Base-by-base conservation (phyloP, 805 yeast species). In the Blastobotrys americana region DNA sequence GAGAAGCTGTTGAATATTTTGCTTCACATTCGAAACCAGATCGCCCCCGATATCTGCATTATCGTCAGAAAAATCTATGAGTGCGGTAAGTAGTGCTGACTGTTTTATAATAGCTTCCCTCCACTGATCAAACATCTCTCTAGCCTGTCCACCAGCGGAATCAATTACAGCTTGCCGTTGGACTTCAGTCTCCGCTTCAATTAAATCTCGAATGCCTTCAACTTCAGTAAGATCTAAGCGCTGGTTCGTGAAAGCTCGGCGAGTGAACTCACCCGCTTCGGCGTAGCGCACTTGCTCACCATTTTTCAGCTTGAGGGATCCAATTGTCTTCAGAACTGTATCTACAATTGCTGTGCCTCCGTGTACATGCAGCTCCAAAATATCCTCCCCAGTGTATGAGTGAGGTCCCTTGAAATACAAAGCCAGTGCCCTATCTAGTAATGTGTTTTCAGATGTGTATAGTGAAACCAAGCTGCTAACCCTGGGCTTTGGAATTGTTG, bases 1-100 rank as follows among this genome's bases (percentile, higher is more conserved):
- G 15, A 70, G 61, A 9, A 89, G 55, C 0, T 16, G 15, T 1
- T 48, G 45, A 3, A 84, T 67, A 45, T 71, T 70, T 0, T 19
- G 28, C 5, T 67, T 68, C 0, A 84, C 88, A 0, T 64, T 61
- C 4, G 61, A 65, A 46, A 85, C 72, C 13, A 85, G 67, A 10
- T 65, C 37, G 3, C 31, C 33, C 2, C 42, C 34, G 13, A 41
- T 27, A 10, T 72, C 72, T 0, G 77, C 71, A 46, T 86, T 86
- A 55, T 93, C 98, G 46, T 93, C 97, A 5, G 96, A 90, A 63
- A 93, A 93, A 64, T 93, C 98, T 34, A 93, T 86, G 2, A 89
- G 72, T 0, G 97, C 96, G 0, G 97, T 79, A 43, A 90, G 61
- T 41, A 82, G 64, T 0, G 96, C 95, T 42, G 82, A 74, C 47